A percentile compares a stretch with the other conserved stretches of the same genome.
These are phyloP conservation scores for Rutidosis leptorrhynchoides DNA, from an alignment of 129 eudicot species.

Conservation along the genomic window DNA sequence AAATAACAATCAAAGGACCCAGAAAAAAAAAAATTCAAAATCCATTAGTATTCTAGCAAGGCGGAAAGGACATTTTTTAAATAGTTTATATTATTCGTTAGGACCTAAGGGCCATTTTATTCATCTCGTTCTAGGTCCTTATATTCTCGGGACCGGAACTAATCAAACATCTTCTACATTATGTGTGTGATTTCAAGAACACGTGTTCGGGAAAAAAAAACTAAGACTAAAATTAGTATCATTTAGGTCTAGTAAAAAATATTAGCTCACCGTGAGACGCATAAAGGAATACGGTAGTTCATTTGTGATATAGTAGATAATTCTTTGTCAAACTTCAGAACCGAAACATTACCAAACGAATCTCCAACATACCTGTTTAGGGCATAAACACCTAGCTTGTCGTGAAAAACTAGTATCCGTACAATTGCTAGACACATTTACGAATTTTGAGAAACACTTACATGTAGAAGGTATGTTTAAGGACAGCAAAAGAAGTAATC, in stretches of 20 bases:
- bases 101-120: too few species aligned
- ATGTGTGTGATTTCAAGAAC: too few species aligned
- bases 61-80: too few species aligned
- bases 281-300: conserved; percentile 73
- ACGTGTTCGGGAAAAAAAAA: too few species aligned
- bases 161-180: too few species aligned
- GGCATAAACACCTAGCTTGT: conserved; percentile 5
- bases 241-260: neutral
- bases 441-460: conserved; percentile 37
- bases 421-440: conserved; percentile 16
- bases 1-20: too few species aligned
- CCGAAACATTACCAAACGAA: conserved; percentile 63
- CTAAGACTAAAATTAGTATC: too few species aligned
- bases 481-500: conserved; percentile 64
- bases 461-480: conserved; percentile 73
- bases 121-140: too few species aligned
- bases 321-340: conserved; percentile 63
- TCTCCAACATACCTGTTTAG: conserved; percentile 85
- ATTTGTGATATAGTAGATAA: conserved; percentile 45
- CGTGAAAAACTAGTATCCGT: neutral
- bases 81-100: too few species aligned
- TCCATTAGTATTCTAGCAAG: too few species aligned
- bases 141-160: too few species aligned
- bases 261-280: conserved; percentile 73
- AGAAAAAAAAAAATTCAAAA: too few species aligned